Evolutionary conservation across 306 rosid genomes (phyloP), one percentile per base, ranked within the genome.

Genomic region (Canavalia ensiformis): DNA sequence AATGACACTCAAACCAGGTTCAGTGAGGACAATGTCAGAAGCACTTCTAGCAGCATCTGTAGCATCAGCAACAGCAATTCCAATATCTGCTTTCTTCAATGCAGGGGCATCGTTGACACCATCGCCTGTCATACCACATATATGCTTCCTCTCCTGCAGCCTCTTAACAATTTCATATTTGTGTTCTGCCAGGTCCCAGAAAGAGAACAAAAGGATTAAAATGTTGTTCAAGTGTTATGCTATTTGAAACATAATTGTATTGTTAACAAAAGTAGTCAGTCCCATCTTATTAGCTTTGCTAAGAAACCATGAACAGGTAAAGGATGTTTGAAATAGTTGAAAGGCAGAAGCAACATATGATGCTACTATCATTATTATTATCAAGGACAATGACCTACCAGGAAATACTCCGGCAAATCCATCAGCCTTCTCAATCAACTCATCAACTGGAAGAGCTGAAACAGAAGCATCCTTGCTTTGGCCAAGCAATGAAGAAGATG

Each of bases 391-490:
- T 11, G 77, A 78, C 80, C 73, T 70, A 95, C 99, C 99, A 33
- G 99, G 99, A 89, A 96, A 96, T 39, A 96, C 99, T 76, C 99
- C 99, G 54, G 99, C 99, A 88, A 96, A 96, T 75, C 99, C 99
- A 77, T 96, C 99, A 4, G 99, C 99, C 83, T 92, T 93, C 86
- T 96, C 99, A 70, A 96, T 96, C 93, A 96, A 87, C 82, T 96
- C 99, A 13, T 96, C 99, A n/a, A 96, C 94, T 35, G 98, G 99
- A 77, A 90, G 83, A 77, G 93, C 76, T 77, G 94, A 78, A 64
- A 91, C 86, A 39, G 96, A 64, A 72, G 93, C 87, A 87, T 90
- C 97, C 88, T 92, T 93, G 81, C 93, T 87, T 86, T 90, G 98
- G 55, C 98, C 96, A 39, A 96, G 98, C 85, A 96, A 89, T 57